Base-by-base conservation (phyloP, 1,284 basidiomycete genomes). In the Cutaneotrichosporon cyanovorans region DNA sequence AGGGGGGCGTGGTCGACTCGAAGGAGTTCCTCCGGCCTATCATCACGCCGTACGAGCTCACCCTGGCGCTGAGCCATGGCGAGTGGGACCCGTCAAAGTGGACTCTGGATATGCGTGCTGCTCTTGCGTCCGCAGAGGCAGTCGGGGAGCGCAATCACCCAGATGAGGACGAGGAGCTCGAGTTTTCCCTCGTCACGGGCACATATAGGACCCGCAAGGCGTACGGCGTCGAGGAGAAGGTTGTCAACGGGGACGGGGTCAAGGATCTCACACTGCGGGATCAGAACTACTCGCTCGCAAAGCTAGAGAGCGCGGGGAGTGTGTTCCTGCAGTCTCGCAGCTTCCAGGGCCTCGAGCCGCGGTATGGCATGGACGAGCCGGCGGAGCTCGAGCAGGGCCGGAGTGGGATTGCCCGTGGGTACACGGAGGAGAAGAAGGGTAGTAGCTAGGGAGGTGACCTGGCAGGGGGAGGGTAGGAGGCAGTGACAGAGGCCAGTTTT, bases 11-110 rank as follows among this genome's bases (percentile, higher is more conserved):
- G 32, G 79, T 95, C 15, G 88, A 95, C 40, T 78, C 84, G 0
- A 87, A 85, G 82, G 92, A 96, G 20, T 98, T 92, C 65, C 76
- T 84, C 46, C 76, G 81, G 18, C 92, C 93, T 0, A 93, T 99
- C 43, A 78, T 98, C 20, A 97, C 93, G 1, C 95, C 95, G 0
- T 96, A 83, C 67, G 95, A 98, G 67, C 76, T 97, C 34, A 80
- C 86, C 58, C 72, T 95, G 3, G 89, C 92, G 0, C 75, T 98
- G 15, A 76, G 78, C 45, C 93, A 95, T 60, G 77, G 86, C 9
- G 76, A 92, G 3, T 97, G 70, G 70, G 60, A 63, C 34, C 68
- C 69, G 8, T 52, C 64, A 53, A 82, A 80, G 28, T 76, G 77
- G 57, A 73, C 92, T 1, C 68, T 93, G 18, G 69, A 76, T 41